These are phyloP conservation scores for Magnaporthiopsis incrustans DNA, from an alignment of 2,329 filamentous ascomycete species.

Conservation along the genomic window DNA sequence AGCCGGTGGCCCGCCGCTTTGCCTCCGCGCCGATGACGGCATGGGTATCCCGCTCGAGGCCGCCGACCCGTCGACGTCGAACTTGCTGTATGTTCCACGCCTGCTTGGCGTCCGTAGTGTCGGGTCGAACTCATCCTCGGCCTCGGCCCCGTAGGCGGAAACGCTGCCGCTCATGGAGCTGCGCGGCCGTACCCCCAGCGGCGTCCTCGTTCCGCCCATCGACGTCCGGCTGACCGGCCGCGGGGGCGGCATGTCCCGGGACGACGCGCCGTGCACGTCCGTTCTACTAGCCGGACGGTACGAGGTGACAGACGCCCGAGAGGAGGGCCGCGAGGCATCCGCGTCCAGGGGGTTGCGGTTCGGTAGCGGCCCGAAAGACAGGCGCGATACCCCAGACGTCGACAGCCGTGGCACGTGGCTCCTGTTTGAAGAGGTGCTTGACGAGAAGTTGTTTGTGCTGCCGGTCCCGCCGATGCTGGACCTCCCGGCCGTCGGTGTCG, in stretches of 20 bases:
- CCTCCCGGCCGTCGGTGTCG: conserved; percentile 34
- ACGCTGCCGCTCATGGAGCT: conserved; percentile 62
- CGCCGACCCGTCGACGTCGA: conserved; percentile 27
- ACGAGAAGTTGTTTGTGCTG: conserved; percentile 5
- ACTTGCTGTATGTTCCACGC: conserved; percentile 43
- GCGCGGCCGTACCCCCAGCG: conserved; percentile 56
- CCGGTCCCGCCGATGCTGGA: conserved; percentile 17
- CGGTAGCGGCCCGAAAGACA: conserved; percentile 56
- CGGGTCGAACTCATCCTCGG: conserved; percentile 33
- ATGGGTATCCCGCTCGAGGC: conserved; percentile 36
- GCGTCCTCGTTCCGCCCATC: conserved; percentile 62
- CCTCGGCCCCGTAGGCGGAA: conserved; percentile 43
- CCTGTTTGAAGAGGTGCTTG: conserved; percentile 16
- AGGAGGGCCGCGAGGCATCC: conserved; percentile 60
- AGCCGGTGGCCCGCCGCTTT: conserved; percentile 22
- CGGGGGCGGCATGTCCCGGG: conserved; percentile 38
- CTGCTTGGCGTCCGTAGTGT: conserved; percentile 45
- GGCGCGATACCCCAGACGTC: conserved; percentile 52
- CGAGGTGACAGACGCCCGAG: conserved; percentile 56
- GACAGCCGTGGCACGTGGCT: conserved; percentile 52
- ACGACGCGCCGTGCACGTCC: conserved; percentile 24
- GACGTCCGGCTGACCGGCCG: conserved; percentile 57
- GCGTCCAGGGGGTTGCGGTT: conserved; percentile 41
- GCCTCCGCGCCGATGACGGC: conserved; percentile 32
- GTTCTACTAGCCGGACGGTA: conserved; percentile 46